A percentile compares a stretch with the other conserved stretches of the same genome.
Conservation (phyloP, 352 stramenopile species). For the Aphanomyces cochlioides region DNA sequence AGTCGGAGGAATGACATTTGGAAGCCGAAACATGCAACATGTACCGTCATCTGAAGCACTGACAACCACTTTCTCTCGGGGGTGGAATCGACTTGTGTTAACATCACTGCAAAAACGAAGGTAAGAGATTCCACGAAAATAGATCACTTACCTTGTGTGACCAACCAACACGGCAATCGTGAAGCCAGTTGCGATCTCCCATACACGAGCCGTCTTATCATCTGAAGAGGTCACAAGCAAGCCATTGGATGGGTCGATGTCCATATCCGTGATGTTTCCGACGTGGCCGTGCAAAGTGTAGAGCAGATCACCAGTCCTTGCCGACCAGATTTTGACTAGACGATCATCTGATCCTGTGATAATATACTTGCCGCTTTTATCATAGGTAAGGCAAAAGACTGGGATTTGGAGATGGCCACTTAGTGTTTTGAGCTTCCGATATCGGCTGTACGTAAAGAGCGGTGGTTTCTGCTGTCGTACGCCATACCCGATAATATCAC, state of each 20-base stretch:
- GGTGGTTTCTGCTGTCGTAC: conserved; percentile 35
- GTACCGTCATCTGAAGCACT: conserved; percentile 89
- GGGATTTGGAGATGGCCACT: conserved; percentile 93
- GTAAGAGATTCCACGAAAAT: conserved; percentile 30
- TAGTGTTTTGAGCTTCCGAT: conserved; percentile 79
- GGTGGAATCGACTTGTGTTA: conserved; percentile 86
- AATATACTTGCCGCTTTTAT: conserved; percentile 93
- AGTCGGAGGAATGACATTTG: conserved; percentile 53
- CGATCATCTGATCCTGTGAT: conserved; percentile 97
- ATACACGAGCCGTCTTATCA: conserved; percentile 86
- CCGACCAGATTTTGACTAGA: conserved; percentile 96
- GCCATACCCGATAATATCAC: conserved; percentile 45
- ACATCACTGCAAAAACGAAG: conserved; percentile 45
- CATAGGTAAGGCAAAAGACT: conserved; percentile 95
- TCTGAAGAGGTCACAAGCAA: conserved; percentile 83
- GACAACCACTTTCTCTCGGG: conserved; percentile 82
- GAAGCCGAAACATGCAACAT: conserved; percentile 88
- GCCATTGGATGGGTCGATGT: conserved; percentile 78
- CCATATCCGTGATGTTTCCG: conserved; percentile 87
- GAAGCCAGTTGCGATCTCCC: conserved; percentile 78
- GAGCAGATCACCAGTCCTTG: conserved; percentile 73
- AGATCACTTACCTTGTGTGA: conserved; percentile 72
- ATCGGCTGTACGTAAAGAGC: conserved; percentile 69
- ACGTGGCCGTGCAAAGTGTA: conserved; percentile 84
- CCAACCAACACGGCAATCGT: conserved; percentile 81